Percentiles rank a stretch among this genome's conserved stretches.
Conservation (phyloP, 1,284 basidiomycete species). For the Cryptococcus depauperatus region DNA sequence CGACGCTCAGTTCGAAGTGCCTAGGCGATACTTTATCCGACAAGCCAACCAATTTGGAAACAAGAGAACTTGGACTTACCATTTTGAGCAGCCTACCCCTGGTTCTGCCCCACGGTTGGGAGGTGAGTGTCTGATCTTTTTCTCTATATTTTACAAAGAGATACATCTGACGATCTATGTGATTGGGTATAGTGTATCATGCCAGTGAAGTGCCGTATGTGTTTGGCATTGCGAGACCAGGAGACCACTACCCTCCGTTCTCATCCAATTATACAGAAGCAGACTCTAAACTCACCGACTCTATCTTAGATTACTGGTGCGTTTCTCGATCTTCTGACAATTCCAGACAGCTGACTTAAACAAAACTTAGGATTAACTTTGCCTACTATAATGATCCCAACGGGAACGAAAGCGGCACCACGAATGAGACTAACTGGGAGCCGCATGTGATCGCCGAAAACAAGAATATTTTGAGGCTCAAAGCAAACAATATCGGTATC, state of each 20-base stretch:
- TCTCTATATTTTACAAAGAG: not conserved
- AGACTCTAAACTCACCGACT: constrained; percentile 17
- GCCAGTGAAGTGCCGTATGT: constrained; percentile 24
- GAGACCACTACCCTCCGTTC: too few species aligned
- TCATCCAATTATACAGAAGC: constrained; percentile 18
- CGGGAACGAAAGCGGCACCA: constrained; percentile 9
- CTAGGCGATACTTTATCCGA: constrained; percentile 26
- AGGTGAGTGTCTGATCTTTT: constrained; percentile 13
- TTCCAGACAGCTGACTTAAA: not conserved
- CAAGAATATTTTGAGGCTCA: constrained; percentile 28
- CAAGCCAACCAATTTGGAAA: constrained; percentile 21
- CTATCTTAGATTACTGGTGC: constrained; percentile 37
- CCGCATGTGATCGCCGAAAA: constrained; percentile 14
- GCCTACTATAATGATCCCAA: constrained; percentile 37
- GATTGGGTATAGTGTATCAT: constrained; percentile 19
- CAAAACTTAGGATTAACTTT: constrained; percentile 35
- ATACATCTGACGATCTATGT: not conserved
- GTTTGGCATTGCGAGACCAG: constrained; percentile 19
- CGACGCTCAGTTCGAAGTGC: constrained; percentile 30
- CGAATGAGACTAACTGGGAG: constrained; percentile 24
- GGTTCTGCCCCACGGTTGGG: constrained; percentile 11
- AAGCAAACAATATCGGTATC: constrained; percentile 22
- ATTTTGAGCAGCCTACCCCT: constrained; percentile 22
- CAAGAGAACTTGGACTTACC: constrained; percentile 31
- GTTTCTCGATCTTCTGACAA: not conserved